A percentile compares a stretch with the other conserved stretches of the same genome.
Evolutionary conservation across 2,329 filamentous ascomycete species (phyloP).

Genomic region (Colletotrichum tropicicola): DNA sequence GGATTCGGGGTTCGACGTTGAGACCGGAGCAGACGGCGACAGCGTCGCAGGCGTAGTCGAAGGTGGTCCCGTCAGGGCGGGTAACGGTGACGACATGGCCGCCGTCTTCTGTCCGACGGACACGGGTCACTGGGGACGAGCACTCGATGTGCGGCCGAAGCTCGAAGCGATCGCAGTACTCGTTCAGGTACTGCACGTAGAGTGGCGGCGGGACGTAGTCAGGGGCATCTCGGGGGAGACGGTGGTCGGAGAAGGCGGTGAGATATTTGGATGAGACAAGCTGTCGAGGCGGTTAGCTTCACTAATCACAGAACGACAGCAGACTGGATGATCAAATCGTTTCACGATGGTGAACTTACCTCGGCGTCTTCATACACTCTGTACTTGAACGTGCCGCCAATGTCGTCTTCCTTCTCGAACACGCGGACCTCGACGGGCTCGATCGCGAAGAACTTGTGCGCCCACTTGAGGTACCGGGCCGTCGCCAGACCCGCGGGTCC

Average conservation of each 20-base stretch:
- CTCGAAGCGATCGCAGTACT: conserved; percentile 48
- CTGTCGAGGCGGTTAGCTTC: conserved; percentile 11
- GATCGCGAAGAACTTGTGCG: conserved; percentile 48
- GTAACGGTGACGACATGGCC: conserved; percentile 16
- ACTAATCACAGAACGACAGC: too few relatives aligned
- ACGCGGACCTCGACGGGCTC: conserved; percentile 51
- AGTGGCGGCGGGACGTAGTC: conserved; percentile 52
- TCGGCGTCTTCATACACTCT: conserved; percentile 59
- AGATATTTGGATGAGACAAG: conserved; percentile 59
- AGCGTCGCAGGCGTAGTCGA: conserved; percentile 47
- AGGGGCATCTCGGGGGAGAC: conserved; percentile 48
- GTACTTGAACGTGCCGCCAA: conserved; percentile 59
- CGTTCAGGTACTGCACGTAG: conserved; percentile 53
- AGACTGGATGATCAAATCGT: too few relatives aligned
- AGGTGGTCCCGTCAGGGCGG: background rate
- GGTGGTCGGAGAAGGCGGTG: conserved; percentile 59
- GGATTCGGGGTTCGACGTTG: conserved; percentile 50
- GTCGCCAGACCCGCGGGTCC: conserved; percentile 54
- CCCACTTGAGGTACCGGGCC: conserved; percentile 49
- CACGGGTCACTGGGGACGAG: conserved; percentile 39
- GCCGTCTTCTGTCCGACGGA: conserved; percentile 28
- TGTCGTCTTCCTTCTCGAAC: conserved; percentile 52
- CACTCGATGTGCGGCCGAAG: conserved; percentile 49
- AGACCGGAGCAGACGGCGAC: conserved; percentile 56
- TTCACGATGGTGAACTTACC: conserved; percentile 1